phyloP scores from a whole-genome alignment of 345 rosid genomes.

The Syzygium aqueum region DNA sequence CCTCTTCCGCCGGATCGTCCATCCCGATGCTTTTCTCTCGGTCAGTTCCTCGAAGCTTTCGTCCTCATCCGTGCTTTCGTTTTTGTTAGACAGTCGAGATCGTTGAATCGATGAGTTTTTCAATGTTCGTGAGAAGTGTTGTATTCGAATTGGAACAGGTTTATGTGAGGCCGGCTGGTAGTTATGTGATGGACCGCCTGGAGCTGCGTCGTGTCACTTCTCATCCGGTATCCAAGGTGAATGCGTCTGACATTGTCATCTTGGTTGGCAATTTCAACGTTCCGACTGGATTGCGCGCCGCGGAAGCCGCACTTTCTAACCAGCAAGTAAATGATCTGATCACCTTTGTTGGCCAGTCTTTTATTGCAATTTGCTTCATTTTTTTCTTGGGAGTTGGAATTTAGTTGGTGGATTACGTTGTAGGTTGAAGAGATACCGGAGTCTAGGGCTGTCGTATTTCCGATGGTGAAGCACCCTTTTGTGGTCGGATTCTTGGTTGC shows the following conservation, averaged over 20 bases:
- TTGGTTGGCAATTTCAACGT: conserved; percentile 67
- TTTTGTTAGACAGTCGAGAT: background rate
- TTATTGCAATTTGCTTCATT: background rate
- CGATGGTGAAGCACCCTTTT: conserved; percentile 90
- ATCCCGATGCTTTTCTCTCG: conserved; percentile 66
- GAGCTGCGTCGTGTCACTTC: conserved; percentile 73
- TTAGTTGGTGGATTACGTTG: conserved; percentile 6
- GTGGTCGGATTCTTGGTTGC: conserved; percentile 93
- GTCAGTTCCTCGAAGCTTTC: conserved; percentile 13
- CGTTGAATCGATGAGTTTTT: background rate
- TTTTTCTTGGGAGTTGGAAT: background rate
- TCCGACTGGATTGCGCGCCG: conserved; percentile 68
- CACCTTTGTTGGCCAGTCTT: background rate
- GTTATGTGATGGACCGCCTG: conserved; percentile 87
- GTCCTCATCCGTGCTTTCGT: background rate
- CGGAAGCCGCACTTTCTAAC: conserved; percentile 77
- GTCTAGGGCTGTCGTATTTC: conserved; percentile 73
- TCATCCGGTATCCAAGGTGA: conserved; percentile 38
- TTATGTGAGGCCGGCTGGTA: conserved; percentile 90
- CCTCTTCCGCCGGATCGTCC: conserved; percentile 70
- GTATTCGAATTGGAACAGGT: conserved; percentile 23
- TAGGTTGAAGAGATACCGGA: conserved; percentile 59
- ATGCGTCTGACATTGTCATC: conserved; percentile 47
- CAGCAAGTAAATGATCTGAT: conserved; percentile 37
- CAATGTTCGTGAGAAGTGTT: background rate